Conservation (phyloP, 208 protist species). For the Naegleria lovaniensis region DNA sequence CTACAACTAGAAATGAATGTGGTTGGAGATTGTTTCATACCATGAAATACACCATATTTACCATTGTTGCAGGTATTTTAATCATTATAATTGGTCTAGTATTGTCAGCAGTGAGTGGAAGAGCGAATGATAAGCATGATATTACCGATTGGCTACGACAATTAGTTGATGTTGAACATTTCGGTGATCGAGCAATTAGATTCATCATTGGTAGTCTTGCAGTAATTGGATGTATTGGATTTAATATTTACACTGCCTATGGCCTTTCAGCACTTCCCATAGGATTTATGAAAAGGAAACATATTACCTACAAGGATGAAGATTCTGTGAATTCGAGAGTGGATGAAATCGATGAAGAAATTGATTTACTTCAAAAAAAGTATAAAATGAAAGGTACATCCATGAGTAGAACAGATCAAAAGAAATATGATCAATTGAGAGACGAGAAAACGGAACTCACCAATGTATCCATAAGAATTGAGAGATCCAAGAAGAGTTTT, state of each 20-base stretch:
- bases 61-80: not conserved
- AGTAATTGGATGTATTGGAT: not conserved
- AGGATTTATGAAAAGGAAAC: not conserved
- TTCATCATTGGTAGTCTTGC: not conserved
- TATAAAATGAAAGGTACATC: not conserved
- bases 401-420: conserved; percentile 9
- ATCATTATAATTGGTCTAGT: not conserved
- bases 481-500: not conserved
- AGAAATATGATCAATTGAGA: conserved; percentile 10
- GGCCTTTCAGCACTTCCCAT: conserved; percentile 22
- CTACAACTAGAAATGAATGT: not conserved
- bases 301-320: not conserved
- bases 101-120: not conserved
- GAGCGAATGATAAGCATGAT: not conserved
- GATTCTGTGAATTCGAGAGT: not conserved
- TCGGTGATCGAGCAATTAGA: conserved; percentile 16
- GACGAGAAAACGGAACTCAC: not conserved
- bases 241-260: conserved; percentile 21
- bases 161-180: not conserved
- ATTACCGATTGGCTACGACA: not conserved
- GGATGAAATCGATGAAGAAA: not conserved
- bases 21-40: not conserved
- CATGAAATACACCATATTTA: conserved; percentile 22
- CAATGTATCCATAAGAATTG: not conserved
- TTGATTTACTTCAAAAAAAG: not conserved